Evolutionary conservation across 495 filamentous ascomycete genomes (phyloP).

Genomic region (Neurospora sp.): DNA sequence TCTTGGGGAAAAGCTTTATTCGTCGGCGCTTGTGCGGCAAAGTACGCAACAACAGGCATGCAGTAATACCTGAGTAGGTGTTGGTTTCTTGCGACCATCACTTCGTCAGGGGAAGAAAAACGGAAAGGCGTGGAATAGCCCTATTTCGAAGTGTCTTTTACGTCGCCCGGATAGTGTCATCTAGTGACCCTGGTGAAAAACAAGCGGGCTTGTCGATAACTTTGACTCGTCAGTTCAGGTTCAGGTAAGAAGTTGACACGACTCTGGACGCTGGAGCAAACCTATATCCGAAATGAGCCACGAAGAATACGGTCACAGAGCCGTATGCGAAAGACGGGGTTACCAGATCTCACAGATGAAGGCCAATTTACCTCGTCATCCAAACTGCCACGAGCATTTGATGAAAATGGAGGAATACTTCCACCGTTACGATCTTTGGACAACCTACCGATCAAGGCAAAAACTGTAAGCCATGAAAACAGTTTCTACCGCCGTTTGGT

Average conservation of each 20-base stretch:
- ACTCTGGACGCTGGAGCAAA: not conserved
- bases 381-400: not conserved
- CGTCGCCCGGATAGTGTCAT: not conserved
- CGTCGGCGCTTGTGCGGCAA: not conserved
- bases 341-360: not conserved
- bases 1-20: not conserved
- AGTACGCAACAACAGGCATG: not conserved
- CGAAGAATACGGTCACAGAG: not conserved
- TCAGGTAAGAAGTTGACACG: not conserved
- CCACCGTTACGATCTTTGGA: not conserved
- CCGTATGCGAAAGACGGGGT: not conserved
- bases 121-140: not conserved
- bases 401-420: not conserved
- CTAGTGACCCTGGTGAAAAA: not conserved
- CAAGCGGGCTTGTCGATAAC: not conserved
- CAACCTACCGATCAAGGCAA: not conserved
- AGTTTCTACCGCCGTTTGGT: not conserved
- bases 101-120: not conserved
- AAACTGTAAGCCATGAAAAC: not conserved
- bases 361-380: not conserved
- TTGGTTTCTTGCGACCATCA: not conserved
- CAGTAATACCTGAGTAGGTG: not conserved
- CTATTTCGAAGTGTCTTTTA: not conserved
- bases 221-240: not conserved
- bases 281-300: not conserved